Evolutionary conservation across 2,329 filamentous ascomycete species (phyloP), one percentile per base, ranked within the genome.

Genomic region (Cladophialophora bantiana): DNA sequence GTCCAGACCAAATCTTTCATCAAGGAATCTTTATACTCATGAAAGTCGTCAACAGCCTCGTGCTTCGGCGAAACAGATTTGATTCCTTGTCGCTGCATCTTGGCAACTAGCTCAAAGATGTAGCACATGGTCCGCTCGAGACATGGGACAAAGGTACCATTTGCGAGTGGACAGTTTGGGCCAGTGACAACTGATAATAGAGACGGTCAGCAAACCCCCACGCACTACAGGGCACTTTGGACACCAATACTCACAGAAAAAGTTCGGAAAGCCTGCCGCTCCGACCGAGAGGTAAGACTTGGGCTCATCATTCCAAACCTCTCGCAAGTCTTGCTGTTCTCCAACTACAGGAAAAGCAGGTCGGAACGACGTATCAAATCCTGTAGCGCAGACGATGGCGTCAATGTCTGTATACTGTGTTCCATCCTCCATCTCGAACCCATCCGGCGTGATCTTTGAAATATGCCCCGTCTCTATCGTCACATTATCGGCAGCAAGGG

Each of bases 231-330:
- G 26, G 2, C 3, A 26, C 26, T 26, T 3, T 26, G 26, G 26
- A 26, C 26, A 26, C 26, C 26, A 26, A 26, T 26, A 65, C 62
- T 53, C 18, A 65, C 62, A 32, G 59, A 78, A 74, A 57, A 75
- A 77, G 34, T 53, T 79, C 18, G 83, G 83, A 67, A 83, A 82
- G 1, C 79, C 77, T 0, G 80, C 75, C 4, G 80, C 81, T 0
- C 79, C 79, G 7, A 84, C 69, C 7, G 81, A 81, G 7, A 84
- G 72, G 74, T 85, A 85, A 7, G 56, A 58, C 18, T 76, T 72
- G 4, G 75, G 73, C 81, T 81, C 84, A 6, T 18, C 26, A 4
- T 7, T 31, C 53, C 76, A 72, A 4, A 74, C 72, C 81, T 75
- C 71, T 18, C 56, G 32, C 13, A 66, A 31, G 40, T 66, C 59